Evolutionary conservation across 1,139 yeast genomes (phyloP).

Genomic region (Yamadazyma triangularis): DNA sequence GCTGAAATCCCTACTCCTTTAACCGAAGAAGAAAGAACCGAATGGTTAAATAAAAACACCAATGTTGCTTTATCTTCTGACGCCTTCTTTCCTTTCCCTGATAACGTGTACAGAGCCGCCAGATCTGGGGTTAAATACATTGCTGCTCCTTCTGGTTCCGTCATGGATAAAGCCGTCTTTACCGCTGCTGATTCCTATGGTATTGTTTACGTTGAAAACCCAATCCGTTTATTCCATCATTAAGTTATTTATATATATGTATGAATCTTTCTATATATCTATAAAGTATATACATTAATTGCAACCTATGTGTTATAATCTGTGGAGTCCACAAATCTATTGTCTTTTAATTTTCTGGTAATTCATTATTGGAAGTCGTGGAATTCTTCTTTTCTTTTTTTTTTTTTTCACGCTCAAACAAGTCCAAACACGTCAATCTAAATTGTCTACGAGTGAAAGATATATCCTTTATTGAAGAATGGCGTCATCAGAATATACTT

Average conservation of each 20-base stretch:
- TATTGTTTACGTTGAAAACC: constrained; percentile 89
- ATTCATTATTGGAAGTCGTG: too few relatives aligned
- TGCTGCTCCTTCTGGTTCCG: constrained; percentile 97
- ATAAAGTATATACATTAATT: background rate
- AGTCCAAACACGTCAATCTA: too few relatives aligned
- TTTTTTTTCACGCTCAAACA: too few relatives aligned
- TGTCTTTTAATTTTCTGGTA: too few relatives aligned
- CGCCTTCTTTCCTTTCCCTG: constrained; percentile 99
- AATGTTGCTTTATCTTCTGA: constrained; percentile 93
- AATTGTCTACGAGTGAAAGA: too few relatives aligned
- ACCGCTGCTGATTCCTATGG: constrained; percentile 90
- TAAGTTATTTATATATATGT: constrained; percentile 33
- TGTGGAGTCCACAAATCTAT: too few relatives aligned
- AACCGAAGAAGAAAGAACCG: constrained; percentile 76
- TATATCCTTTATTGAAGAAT: constrained; percentile 38
- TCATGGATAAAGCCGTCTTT: constrained; percentile 94
- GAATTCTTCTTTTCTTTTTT: too few relatives aligned
- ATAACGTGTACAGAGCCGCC: constrained; percentile 95
- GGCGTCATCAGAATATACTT: constrained; percentile 49
- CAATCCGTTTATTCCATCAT: constrained; percentile 97
- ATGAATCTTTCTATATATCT: background rate
- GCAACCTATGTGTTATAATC: too few relatives aligned
- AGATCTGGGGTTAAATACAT: constrained; percentile 92
- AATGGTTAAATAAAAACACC: constrained; percentile 75
- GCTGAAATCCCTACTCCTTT: constrained; percentile 79